These are phyloP conservation scores for Starmerella riodocensis DNA, from an alignment of 805 yeast species.

Conservation along the genomic window DNA sequence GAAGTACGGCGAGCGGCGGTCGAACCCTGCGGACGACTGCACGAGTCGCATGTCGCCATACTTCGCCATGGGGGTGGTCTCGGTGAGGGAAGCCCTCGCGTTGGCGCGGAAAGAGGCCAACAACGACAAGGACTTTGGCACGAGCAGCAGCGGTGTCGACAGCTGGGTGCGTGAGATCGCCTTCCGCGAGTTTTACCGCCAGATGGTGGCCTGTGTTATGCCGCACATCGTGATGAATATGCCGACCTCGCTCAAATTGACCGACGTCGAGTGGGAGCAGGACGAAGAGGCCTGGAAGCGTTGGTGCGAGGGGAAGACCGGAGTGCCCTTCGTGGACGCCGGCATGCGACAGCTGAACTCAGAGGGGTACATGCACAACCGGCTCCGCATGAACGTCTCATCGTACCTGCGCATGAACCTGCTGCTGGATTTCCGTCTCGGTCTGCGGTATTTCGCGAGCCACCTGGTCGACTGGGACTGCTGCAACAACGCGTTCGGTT, in stretches of 20 bases:
- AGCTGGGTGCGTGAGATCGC: conserved; percentile 43
- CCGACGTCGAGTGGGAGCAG: conserved; percentile 35
- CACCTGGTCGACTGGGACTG: conserved; percentile 41
- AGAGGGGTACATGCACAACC: conserved; percentile 44
- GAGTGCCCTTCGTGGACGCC: conserved; percentile 46
- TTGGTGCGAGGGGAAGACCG: conserved; percentile 45
- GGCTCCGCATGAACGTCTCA: conserved; percentile 43
- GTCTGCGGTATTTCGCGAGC: conserved; percentile 39
- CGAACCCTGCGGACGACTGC: conserved; percentile 26
- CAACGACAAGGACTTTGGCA: conserved; percentile 22
- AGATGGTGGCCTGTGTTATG: conserved; percentile 34
- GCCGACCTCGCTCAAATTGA: conserved; percentile 35
- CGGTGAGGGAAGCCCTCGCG: conserved; percentile 26
- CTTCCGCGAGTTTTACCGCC: conserved; percentile 47
- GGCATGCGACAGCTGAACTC: conserved; percentile 39
- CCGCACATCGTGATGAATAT: conserved; percentile 40
- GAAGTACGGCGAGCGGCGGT: conserved; percentile 28
- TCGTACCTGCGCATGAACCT: conserved; percentile 40
- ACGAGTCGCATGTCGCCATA: conserved; percentile 36
- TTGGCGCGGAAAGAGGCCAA: conserved; percentile 21
- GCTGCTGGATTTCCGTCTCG: conserved; percentile 42
- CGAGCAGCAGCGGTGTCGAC: conserved; percentile 25
- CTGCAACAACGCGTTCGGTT: conserved; percentile 44
- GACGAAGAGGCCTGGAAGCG: conserved; percentile 32
- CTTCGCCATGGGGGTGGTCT: conserved; percentile 36